A percentile compares a stretch with the other conserved stretches of the same genome.
phyloP scores from a whole-genome alignment of 2,329 filamentous ascomycete species.

The Sporothrix schenckii region DNA sequence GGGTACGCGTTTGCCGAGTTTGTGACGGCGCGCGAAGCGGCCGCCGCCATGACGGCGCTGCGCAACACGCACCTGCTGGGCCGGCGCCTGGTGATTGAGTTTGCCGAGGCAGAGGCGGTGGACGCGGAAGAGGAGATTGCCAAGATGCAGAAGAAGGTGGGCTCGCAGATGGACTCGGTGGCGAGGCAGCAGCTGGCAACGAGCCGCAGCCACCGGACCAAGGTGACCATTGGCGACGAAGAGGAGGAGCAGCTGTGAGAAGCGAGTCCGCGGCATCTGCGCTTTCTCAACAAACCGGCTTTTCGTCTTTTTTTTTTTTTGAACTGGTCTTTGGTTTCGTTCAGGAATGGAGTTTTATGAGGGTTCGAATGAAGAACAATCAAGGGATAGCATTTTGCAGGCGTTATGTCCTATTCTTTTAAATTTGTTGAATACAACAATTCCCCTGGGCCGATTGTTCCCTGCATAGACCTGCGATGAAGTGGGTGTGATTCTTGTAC shows the following conservation, averaged over 20 bases:
- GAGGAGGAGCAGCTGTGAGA: slow-evolving; percentile 49
- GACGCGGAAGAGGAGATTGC: slow-evolving; percentile 95
- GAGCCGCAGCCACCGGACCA: slow-evolving; percentile 69
- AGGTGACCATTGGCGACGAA: slow-evolving; percentile 81
- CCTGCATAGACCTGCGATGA: not conserved
- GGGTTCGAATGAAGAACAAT: slow-evolving; percentile 24
- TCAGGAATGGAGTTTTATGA: slow-evolving; percentile 40
- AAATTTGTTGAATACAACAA: slow-evolving; percentile 11
- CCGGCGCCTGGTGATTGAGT: slow-evolving; percentile 85
- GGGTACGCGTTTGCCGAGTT: slow-evolving; percentile 98
- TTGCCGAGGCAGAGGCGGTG: slow-evolving; percentile 82
- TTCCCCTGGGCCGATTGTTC: slow-evolving; percentile 6
- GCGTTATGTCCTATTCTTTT: slow-evolving; percentile 20
- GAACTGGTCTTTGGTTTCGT: not conserved
- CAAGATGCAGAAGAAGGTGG: slow-evolving; percentile 96
- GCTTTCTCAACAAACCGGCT: not conserved
- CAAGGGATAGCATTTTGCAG: slow-evolving; percentile 6
- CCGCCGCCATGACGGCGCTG: slow-evolving; percentile 85
- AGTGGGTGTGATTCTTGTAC: not conserved
- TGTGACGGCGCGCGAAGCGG: slow-evolving; percentile 73
- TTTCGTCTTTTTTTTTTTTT: too few species aligned
- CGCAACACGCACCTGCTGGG: slow-evolving; percentile 92
- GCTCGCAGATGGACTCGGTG: slow-evolving; percentile 86
- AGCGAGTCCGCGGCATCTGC: not conserved
- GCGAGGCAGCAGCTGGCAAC: slow-evolving; percentile 85